These are phyloP conservation scores for Acacia concinna DNA, from an alignment of 331 rosid genomes.

Conservation along the genomic window DNA sequence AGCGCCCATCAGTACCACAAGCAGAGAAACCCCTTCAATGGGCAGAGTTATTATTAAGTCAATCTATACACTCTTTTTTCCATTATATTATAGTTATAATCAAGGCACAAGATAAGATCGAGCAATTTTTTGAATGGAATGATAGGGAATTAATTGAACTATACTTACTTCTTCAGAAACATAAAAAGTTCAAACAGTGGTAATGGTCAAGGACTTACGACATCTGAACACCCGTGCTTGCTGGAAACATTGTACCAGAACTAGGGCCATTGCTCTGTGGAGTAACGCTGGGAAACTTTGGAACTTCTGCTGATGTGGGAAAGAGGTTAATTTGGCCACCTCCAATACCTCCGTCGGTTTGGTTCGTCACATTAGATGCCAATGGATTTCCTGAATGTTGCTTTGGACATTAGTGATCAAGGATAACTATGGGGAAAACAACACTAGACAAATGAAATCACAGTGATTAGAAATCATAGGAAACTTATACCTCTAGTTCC, in stretches of 20 bases:
- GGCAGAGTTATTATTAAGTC: background rate
- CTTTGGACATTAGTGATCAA: constrained; percentile 29
- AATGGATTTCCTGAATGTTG: constrained; percentile 39
- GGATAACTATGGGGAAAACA: constrained; percentile 16
- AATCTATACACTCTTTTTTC: constrained; percentile 18
- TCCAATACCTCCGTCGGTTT: constrained; percentile 31
- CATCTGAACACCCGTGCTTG: constrained; percentile 37
- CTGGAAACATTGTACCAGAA: constrained; percentile 37
- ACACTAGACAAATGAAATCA: constrained; percentile 3
- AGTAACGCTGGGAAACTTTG: constrained; percentile 40
- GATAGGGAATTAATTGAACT: constrained; percentile 24
- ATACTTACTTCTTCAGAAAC: constrained; percentile 11
- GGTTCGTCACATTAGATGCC: constrained; percentile 40
- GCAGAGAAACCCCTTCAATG: background rate
- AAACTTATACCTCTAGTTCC: constrained; percentile 41
- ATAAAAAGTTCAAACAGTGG: background rate
- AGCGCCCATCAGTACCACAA: background rate
- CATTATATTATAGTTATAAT: background rate
- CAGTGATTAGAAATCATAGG: background rate
- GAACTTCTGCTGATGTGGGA: constrained; percentile 36
- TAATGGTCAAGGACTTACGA: constrained; percentile 53
- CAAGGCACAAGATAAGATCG: background rate
- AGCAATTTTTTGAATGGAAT: constrained; percentile 25
- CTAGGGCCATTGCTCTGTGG: constrained; percentile 33
- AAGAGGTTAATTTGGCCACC: constrained; percentile 40